Percentiles rank a stretch among this genome's conserved stretches.
These are phyloP conservation scores for Tritrichomonas foetus DNA, from an alignment of 208 protist species.

Conservation along the genomic window DNA sequence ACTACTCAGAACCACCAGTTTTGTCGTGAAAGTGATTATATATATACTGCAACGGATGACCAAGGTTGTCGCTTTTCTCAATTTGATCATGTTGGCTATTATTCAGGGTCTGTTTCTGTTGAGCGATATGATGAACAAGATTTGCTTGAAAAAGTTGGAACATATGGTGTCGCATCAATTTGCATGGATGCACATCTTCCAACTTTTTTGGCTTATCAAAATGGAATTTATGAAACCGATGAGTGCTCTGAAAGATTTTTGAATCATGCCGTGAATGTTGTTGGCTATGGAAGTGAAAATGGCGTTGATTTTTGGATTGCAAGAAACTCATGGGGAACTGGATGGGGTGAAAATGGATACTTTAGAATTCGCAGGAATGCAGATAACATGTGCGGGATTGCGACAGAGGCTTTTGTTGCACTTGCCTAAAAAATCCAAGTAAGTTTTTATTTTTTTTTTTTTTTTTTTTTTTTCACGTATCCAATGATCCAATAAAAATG, in stretches of 20 bases:
- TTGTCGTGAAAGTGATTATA: neutral
- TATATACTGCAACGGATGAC: neutral
- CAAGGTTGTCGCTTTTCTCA: neutral
- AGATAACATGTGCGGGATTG: constrained; percentile 25
- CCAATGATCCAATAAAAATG: too few species aligned
- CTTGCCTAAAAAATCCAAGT: too few species aligned
- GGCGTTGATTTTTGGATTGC: neutral
- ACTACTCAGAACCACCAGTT: too few species aligned
- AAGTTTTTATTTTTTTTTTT: too few species aligned
- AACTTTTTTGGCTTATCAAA: neutral
- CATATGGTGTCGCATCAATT: neutral
- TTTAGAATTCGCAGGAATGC: neutral
- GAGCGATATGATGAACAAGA: neutral
- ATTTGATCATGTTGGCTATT: neutral
- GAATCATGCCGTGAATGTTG: neutral
- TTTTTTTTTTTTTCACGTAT: too few species aligned
- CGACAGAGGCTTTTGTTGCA: too few species aligned
- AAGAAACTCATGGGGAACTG: neutral
- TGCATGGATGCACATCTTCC: neutral
- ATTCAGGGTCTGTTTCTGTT: neutral
- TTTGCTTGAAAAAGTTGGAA: neutral
- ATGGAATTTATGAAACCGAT: neutral
- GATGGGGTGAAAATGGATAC: neutral
- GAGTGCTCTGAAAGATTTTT: neutral
- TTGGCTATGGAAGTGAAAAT: neutral